Conservation (phyloP, 139 green algal species). For the Diplosphaera chodatii region DNA sequence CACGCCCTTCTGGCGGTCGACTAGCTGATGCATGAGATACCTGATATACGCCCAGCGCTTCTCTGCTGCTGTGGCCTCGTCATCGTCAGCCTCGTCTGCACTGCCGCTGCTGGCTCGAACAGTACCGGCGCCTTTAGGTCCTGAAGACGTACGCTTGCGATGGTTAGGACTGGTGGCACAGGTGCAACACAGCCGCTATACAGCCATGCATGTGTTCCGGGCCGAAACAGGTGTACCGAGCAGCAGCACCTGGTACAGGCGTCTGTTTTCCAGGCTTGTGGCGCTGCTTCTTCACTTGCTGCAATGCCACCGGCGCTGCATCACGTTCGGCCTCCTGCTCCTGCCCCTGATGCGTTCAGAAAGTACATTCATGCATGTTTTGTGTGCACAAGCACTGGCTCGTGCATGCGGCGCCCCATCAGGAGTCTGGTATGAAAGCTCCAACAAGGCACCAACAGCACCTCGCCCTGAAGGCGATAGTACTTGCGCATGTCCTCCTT, state of each 20-base stretch:
- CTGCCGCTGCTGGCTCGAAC: conserved; percentile 3
- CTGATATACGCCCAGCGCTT: neutral
- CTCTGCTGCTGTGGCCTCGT: neutral
- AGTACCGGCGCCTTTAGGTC: too few relatives aligned
- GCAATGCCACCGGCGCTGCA: too few relatives aligned
- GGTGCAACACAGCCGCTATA: too few relatives aligned
- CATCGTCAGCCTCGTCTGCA: conserved; percentile 7
- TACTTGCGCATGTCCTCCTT: conserved; percentile 62
- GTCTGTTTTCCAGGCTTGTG: neutral
- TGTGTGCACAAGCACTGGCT: too few relatives aligned
- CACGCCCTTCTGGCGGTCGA: too few relatives aligned
- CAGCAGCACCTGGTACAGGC: neutral
- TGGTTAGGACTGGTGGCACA: too few relatives aligned
- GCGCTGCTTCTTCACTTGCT: neutral
- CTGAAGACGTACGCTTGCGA: too few relatives aligned
- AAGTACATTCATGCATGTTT: too few relatives aligned
- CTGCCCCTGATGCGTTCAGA: neutral
- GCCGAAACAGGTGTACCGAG: too few relatives aligned
- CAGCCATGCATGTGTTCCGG: too few relatives aligned
- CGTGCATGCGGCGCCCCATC: too few relatives aligned
- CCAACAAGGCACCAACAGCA: neutral
- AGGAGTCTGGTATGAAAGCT: too few relatives aligned
- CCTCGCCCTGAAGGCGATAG: conserved; percentile 61
- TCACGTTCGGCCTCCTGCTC: neutral
- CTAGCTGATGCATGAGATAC: neutral